Conservation (phyloP, 768 basidiomycete species). For the Rhizopogon vesiculosus region DNA sequence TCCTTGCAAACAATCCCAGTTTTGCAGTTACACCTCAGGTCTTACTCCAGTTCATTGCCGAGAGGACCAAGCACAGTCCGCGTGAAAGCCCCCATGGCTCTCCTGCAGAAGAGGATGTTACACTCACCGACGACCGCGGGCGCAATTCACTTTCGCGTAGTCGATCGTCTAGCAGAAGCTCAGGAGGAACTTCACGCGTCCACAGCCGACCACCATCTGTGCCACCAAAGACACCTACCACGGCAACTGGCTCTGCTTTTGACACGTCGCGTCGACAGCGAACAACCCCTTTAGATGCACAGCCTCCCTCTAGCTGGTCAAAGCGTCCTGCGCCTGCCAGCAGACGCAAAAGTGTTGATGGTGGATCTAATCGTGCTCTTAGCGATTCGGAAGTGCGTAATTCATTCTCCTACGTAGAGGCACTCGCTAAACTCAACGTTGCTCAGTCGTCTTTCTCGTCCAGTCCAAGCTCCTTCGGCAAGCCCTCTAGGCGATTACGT, state of each 20-base stretch:
- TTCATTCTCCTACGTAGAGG: background rate
- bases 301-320: constrained; percentile 73
- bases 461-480: constrained; percentile 40
- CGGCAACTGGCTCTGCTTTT: constrained; percentile 50
- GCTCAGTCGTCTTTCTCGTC: constrained; percentile 30
- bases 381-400: constrained; percentile 73
- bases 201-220: constrained; percentile 51
- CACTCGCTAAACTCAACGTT: constrained; percentile 1
- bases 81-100: constrained; percentile 28
- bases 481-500: constrained; percentile 46
- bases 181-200: constrained; percentile 37
- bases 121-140: constrained; percentile 34
- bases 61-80: constrained; percentile 41
- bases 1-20: constrained; percentile 56
- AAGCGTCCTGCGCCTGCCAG: constrained; percentile 64
- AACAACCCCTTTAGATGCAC: constrained; percentile 53
- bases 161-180: constrained; percentile 58
- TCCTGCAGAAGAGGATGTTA: constrained; percentile 32
- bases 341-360: constrained; percentile 71
- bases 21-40: constrained; percentile 67
- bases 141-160: constrained; percentile 23
- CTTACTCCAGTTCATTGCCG: constrained; percentile 60
- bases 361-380: constrained; percentile 40
- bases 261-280: constrained; percentile 69
- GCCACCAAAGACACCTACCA: constrained; percentile 48